Conservation (phyloP, 768 basidiomycete species). For the Suillus subaureus region DNA sequence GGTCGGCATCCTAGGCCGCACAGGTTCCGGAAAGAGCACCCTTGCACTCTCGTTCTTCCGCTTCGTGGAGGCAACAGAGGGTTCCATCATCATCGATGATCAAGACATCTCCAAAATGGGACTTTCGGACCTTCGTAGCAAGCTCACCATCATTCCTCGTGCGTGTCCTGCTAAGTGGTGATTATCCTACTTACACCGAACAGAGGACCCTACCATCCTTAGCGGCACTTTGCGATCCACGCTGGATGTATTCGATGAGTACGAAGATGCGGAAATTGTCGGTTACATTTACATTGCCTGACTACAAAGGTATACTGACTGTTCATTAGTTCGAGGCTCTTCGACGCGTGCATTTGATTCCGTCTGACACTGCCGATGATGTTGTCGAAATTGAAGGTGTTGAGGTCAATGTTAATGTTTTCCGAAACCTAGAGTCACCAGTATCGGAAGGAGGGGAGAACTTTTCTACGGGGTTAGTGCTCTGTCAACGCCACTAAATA, state of each 20-base stretch:
- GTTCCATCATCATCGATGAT: constrained; percentile 75
- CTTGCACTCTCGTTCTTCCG: constrained; percentile 86
- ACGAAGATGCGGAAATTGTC: constrained; percentile 81
- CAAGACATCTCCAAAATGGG: constrained; percentile 80
- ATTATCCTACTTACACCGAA: not conserved
- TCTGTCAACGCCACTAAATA: constrained; percentile 14
- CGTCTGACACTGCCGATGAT: constrained; percentile 50
- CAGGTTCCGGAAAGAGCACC: constrained; percentile 78
- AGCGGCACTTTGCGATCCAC: constrained; percentile 82
- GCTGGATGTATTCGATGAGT: constrained; percentile 85
- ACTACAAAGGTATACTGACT: not conserved
- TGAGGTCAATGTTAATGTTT: constrained; percentile 70
- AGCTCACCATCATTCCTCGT: constrained; percentile 78
- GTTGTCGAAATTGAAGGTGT: constrained; percentile 40
- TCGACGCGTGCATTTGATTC: constrained; percentile 81
- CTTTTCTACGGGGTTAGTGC: constrained; percentile 76
- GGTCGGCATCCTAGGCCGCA: constrained; percentile 74
- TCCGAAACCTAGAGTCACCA: constrained; percentile 70
- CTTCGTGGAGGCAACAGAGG: constrained; percentile 84
- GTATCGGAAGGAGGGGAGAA: constrained; percentile 89
- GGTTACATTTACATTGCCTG: constrained; percentile 23
- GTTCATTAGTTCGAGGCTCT: constrained; percentile 70
- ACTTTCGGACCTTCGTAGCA: constrained; percentile 77
- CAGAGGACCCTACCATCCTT: constrained; percentile 89
- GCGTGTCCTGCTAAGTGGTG: constrained; percentile 24